phyloP scores from a whole-genome alignment of 129 eudicot species.

The Tagetes erecta region DNA sequence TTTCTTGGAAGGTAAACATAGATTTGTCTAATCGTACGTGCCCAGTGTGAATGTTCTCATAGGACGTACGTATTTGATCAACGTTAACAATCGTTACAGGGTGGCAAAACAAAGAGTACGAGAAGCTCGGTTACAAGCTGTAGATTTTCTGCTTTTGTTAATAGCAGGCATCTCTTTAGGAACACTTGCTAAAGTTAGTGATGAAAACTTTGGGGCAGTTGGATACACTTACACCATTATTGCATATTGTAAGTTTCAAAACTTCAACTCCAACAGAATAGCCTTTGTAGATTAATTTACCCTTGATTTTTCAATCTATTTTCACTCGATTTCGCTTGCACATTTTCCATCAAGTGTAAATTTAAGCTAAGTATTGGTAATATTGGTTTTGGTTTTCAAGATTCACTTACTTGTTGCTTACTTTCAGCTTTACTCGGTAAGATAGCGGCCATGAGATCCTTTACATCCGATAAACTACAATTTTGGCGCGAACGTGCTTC shows the following conservation, averaged over 20 bases:
- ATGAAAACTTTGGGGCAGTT: constrained; percentile 73
- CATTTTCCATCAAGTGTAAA: no score
- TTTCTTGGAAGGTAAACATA: constrained; percentile 79
- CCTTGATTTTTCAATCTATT: no score
- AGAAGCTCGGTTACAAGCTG: constrained; percentile 87
- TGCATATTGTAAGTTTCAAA: constrained; percentile 78
- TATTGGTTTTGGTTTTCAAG: background rate
- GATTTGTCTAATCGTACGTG: background rate
- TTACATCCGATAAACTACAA: constrained; percentile 79
- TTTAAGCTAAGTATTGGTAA: no score
- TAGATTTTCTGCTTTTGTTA: constrained; percentile 78
- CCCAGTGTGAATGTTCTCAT: background rate
- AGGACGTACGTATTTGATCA: background rate
- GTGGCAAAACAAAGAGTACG: constrained; percentile 81
- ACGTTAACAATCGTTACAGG: constrained; percentile 37
- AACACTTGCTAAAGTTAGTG: constrained; percentile 91
- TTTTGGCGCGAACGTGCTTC: constrained; percentile 97
- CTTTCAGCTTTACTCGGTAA: constrained; percentile 85
- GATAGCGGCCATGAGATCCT: constrained; percentile 89
- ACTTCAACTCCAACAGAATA: background rate
- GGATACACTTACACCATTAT: constrained; percentile 92
- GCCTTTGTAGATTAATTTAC: no score
- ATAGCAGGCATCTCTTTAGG: constrained; percentile 93
- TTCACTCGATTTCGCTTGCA: no score
- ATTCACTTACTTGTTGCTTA: constrained; percentile 18